Evolutionary conservation across 148 eudicot species (phyloP), one percentile per base, ranked within the genome.

Genomic region (Chenopodium formosanum): DNA sequence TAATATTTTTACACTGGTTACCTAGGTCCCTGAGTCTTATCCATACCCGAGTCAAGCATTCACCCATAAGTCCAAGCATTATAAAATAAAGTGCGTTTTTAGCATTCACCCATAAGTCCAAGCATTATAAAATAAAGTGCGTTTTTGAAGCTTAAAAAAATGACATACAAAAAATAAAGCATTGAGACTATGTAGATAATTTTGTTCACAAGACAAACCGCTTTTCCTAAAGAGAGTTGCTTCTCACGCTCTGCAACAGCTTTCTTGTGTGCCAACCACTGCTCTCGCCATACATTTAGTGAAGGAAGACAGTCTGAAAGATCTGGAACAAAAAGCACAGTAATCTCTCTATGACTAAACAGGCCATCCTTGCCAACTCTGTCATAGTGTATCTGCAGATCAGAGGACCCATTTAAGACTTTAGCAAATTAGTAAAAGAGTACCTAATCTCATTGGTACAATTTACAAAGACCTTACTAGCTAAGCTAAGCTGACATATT

Each of bases 351-450:
- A 83, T 96, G 98, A 82, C 97, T 96, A 82, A 94, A 94, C 46
- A 91, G 87, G 76, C 99, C 99, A 87, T 94, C 95, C 77, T 90
- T 78, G 67, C 99, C 99, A 83, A 96, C 81, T 89, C 98, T 84
- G 65, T 92, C 93, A 87, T 96, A 96, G 89, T 96, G 99, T 88
- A 96, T 91, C 99, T 96, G 96, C 85, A 87, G 63, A 85, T 65
- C 72, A 78, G 22, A 63, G 29, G 6, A 22, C 9, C 9, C 60
- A 70, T 58, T 53, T 9, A 58, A 32, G 20, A 8, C 68, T 17
- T 65, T 16, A 73, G 29, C n/a, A 1, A 47, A 27, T 47, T 14
- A 56, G 69, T 47, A 2, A 29, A 22, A 32, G 44, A 69, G 46
- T 29, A 69, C 72, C 37, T n/a, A 25, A 4, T 27, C 2, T 19